Evolutionary conservation across 805 yeast species (phyloP).

Genomic region (Komagataella phaffii): DNA sequence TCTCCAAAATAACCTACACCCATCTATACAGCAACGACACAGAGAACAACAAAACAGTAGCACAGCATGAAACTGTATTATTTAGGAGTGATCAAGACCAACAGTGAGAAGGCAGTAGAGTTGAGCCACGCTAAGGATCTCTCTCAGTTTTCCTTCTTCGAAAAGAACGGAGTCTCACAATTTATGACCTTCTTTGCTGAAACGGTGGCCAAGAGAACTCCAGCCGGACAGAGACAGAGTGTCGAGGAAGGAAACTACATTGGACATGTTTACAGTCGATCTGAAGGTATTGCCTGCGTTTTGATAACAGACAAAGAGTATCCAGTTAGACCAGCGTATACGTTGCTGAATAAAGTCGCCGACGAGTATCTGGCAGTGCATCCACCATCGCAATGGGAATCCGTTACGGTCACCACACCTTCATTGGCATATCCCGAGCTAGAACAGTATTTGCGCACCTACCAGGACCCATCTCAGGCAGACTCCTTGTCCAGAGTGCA

Average conservation of each 20-base stretch:
- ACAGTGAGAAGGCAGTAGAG: slow-evolving; percentile 54
- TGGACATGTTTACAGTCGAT: slow-evolving; percentile 83
- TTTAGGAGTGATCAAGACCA: slow-evolving; percentile 71
- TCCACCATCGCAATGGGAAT: slow-evolving; percentile 61
- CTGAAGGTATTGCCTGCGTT: slow-evolving; percentile 88
- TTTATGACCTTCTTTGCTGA: slow-evolving; percentile 91
- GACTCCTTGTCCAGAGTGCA: slow-evolving; percentile 95
- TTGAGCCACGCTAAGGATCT: slow-evolving; percentile 72
- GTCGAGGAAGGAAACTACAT: slow-evolving; percentile 86
- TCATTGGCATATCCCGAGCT: slow-evolving; percentile 43
- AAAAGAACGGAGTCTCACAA: slow-evolving; percentile 68
- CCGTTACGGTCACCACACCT: slow-evolving; percentile 28
- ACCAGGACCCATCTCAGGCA: slow-evolving; percentile 95
- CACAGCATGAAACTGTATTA: slow-evolving; percentile 74
- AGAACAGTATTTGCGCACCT: slow-evolving; percentile 59
- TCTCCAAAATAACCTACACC: not conserved
- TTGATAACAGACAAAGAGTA: slow-evolving; percentile 89
- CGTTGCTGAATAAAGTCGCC: slow-evolving; percentile 75
- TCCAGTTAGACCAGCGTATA: slow-evolving; percentile 94
- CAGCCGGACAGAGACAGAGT: slow-evolving; percentile 83
- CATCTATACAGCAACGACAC: not conserved
- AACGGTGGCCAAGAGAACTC: slow-evolving; percentile 82
- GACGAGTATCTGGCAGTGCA: slow-evolving; percentile 83
- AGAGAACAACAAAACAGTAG: not conserved
- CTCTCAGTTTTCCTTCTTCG: slow-evolving; percentile 80